phyloP scores from a whole-genome alignment of 768 basidiomycete species.

The Harrya chromipes region DNA sequence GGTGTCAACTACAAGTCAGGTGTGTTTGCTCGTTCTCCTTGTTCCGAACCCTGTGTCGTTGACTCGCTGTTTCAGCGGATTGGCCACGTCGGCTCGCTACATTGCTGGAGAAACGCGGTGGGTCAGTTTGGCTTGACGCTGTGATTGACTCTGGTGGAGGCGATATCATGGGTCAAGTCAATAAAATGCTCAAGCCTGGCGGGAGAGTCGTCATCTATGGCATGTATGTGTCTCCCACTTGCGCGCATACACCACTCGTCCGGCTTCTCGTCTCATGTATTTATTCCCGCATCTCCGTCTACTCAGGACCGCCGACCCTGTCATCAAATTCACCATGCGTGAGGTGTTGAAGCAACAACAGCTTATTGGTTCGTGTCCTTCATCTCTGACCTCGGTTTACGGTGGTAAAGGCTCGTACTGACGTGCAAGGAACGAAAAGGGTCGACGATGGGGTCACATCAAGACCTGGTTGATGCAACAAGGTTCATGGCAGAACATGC shows the following conservation, averaged over 20 bases:
- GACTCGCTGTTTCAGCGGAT: constrained; percentile 33
- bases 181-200: constrained; percentile 51
- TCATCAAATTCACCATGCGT: constrained; percentile 70
- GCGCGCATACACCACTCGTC: background rate
- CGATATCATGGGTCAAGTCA: constrained; percentile 51
- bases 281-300: constrained; percentile 10
- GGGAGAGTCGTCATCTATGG: constrained; percentile 64
- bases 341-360: constrained; percentile 74
- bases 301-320: constrained; percentile 57
- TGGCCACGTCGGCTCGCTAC: constrained; percentile 50
- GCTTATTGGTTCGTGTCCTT: constrained; percentile 54
- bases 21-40: constrained; percentile 27
- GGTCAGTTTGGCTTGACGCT: constrained; percentile 43
- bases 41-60: background rate
- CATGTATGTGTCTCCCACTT: constrained; percentile 40
- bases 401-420: constrained; percentile 5
- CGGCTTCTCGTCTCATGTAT: constrained; percentile 1
- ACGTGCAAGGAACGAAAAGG: constrained; percentile 41
- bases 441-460: constrained; percentile 80
- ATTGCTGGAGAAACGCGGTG: constrained; percentile 36
- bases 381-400: background rate
- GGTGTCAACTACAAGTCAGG: constrained; percentile 72
- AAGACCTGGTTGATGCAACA: constrained; percentile 71
- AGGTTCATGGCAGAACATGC: constrained; percentile 61
- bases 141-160: constrained; percentile 73